Evolutionary conservation across 192 early-diverging fungal genomes (phyloP), one percentile per base, ranked within the genome.

Genomic region (Mortierella alpina): DNA sequence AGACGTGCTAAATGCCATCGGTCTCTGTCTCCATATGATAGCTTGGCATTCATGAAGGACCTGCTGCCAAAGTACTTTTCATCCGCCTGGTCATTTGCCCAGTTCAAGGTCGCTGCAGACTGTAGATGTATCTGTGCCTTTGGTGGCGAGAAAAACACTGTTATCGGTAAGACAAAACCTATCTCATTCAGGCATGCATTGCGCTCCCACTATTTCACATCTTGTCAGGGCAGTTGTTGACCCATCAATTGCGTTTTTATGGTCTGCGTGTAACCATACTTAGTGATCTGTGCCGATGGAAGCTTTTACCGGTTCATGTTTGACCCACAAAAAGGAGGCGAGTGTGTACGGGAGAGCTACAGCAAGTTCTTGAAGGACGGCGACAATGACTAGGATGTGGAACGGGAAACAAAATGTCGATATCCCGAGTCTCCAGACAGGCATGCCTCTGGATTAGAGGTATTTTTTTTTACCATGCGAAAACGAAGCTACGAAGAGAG

Each of bases 1-100:
- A 18, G 15, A 18, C 9, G 55, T 6, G 14, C 31, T 41, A 13
- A 58, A 18, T 76, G 41, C 23, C 1, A 55, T 42, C 56, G 14
- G 11, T 57, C n/a, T 60, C 51, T 85, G 7, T 84, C 83, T 31
- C 70, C 51, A 41, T 22, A 41, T 56, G 23, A 22, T 66, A 85
- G 84, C 58, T 50, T 86, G 5, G 77, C 85, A 7, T 95, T 95
- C 62, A 91, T 95, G 91, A 93, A 93, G 70, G 92, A 94, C 55
- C 63, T 95, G 14, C 78, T 97, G 74, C 96, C 96, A 59, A 95
- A 95, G 71, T 98, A 98, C 80, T 98, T 98, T 88, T 94, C 93
- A n/a, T 94, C 92, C 6, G 93, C 93, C 68, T 97, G 95, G 95
- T 93, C 92, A 2, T 98, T 98, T 88, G 95, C 95, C 9, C 94